These are phyloP conservation scores for Crataegus laevigata DNA, from an alignment of 306 rosid genomes.

Conservation along the genomic window DNA sequence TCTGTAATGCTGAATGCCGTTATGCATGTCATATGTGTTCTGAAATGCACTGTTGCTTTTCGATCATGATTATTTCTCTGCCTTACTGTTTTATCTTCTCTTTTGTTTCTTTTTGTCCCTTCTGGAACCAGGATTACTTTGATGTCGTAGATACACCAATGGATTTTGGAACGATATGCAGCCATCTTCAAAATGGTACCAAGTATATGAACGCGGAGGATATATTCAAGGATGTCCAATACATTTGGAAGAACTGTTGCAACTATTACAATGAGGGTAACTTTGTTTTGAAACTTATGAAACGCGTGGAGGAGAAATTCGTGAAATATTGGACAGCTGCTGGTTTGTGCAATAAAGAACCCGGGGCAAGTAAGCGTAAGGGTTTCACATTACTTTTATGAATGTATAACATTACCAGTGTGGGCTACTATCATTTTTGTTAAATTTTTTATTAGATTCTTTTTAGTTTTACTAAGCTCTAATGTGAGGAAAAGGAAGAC, in stretches of 20 bases:
- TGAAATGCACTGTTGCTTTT: background rate
- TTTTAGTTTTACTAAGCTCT: background rate
- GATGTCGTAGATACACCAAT: conserved; percentile 59
- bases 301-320: conserved; percentile 58
- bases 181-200: conserved; percentile 43
- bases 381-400: background rate
- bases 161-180: conserved; percentile 70
- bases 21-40: too few relatives aligned
- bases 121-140: conserved; percentile 58
- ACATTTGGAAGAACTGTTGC: conserved; percentile 61
- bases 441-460: background rate
- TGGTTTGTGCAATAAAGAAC: conserved; percentile 40
- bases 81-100: background rate
- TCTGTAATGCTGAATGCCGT: too few relatives aligned
- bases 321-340: conserved; percentile 63
- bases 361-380: conserved; percentile 37
- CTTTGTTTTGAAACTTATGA: conserved; percentile 62
- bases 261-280: conserved; percentile 63
- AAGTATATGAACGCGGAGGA: conserved; percentile 51
- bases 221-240: conserved; percentile 52
- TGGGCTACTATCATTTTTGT: background rate
- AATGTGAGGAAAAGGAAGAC: background rate
- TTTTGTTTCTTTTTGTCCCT: background rate
- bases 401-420: background rate
- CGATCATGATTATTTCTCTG: background rate